Conservation (phyloP, 495 filamentous ascomycete genomes). For the Talaromyces stipitatus region DNA sequence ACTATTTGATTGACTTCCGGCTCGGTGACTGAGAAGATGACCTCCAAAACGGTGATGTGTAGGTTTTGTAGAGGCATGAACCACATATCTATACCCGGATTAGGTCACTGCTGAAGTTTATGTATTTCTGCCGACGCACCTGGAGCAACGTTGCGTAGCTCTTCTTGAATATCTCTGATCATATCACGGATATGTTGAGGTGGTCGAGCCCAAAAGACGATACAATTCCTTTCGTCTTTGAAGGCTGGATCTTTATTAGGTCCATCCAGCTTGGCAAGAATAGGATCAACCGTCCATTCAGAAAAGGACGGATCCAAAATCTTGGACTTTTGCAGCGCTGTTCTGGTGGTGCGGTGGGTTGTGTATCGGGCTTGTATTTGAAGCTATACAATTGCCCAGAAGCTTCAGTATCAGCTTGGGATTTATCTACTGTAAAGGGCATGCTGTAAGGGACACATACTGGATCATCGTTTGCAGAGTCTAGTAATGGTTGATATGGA, state of each 20-base stretch:
- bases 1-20: conserved; percentile 55
- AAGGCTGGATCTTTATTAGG: conserved; percentile 55
- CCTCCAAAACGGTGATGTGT: conserved; percentile 81
- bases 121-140: conserved; percentile 34
- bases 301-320: conserved; percentile 61
- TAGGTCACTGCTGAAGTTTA: neutral
- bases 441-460: conserved; percentile 29
- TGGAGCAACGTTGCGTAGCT: conserved; percentile 53
- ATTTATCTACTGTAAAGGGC: neutral
- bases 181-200: conserved; percentile 59
- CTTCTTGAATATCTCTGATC: conserved; percentile 57
- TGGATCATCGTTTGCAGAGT: conserved; percentile 48
- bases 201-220: conserved; percentile 84
- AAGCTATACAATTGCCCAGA: conserved; percentile 33
- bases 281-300: conserved; percentile 67
- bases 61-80: conserved; percentile 68
- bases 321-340: conserved; percentile 58
- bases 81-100: conserved; percentile 59
- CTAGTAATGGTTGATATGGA: conserved; percentile 71
- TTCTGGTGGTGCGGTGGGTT: conserved; percentile 64
- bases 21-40: conserved; percentile 60
- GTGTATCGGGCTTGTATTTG: conserved; percentile 67
- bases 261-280: conserved; percentile 58
- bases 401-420: neutral
- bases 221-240: conserved; percentile 66